Conservation (phyloP, 176 grass and related monocot species). For the Microstegium vimineum region DNA sequence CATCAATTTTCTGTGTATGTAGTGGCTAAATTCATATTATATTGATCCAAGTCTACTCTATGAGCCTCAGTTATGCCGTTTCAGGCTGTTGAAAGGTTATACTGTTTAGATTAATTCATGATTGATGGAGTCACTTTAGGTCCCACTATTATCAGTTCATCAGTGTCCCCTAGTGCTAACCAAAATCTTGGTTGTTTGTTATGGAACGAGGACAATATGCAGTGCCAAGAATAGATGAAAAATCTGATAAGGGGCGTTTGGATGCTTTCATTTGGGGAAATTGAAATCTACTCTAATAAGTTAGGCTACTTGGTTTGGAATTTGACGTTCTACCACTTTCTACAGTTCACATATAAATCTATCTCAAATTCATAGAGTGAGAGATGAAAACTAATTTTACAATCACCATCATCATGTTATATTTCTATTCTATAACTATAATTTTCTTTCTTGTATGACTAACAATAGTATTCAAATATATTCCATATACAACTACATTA, state of each 20-base stretch:
- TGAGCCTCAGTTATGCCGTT: slow-evolving; percentile 1
- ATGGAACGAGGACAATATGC: background rate
- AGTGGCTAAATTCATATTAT: slow-evolving; percentile 5
- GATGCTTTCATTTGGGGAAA: too few relatives aligned
- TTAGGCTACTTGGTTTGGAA: too few relatives aligned
- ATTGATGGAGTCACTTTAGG: slow-evolving; percentile 20
- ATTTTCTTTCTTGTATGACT: too few relatives aligned
- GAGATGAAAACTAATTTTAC: too few relatives aligned
- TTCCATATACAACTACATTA: too few relatives aligned
- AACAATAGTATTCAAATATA: too few relatives aligned
- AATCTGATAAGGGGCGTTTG: background rate
- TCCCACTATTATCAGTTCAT: background rate
- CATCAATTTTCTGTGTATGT: background rate
- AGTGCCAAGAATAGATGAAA: background rate
- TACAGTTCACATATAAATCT: too few relatives aligned
- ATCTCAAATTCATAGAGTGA: too few relatives aligned
- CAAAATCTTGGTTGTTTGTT: background rate
- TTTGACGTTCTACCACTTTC: too few relatives aligned
- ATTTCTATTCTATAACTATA: too few relatives aligned
- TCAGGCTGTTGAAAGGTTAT: slow-evolving; percentile 30
- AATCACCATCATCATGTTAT: too few relatives aligned
- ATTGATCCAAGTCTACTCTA: slow-evolving; percentile 23
- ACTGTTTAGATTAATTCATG: slow-evolving; percentile 4
- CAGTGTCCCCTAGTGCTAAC: background rate
- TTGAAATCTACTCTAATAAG: too few relatives aligned